Base-by-base conservation (phyloP, 495 filamentous ascomycete species). In the Platismatia glauca region DNA sequence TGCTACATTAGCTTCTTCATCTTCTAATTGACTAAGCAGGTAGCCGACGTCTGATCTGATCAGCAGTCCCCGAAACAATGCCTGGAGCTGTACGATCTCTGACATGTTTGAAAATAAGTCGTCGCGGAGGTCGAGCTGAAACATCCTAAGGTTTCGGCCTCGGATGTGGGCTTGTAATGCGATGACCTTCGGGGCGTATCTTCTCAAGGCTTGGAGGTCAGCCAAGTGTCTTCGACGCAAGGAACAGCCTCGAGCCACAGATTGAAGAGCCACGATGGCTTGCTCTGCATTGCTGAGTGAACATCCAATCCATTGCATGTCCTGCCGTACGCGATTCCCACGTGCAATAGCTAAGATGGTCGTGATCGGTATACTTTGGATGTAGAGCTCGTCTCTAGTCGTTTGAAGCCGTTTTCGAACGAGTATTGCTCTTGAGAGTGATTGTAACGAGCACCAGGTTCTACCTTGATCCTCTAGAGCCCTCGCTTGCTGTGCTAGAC, bases 21-120 rank as follows among this genome's bases (percentile, higher is more conserved):
- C 85, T 35, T 96, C 90, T 2, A 99, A 81, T 63, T 91, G 81
- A 29, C 77, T 78, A 24, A 97, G 78, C 7, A 88, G 76, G 31
- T 79, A 79, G 9, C 86, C 91, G 48, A 96, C 78, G 24, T 86
- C 76, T 41, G 81, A 79, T 33, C 94, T 84, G 22, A 91, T 76
- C 33, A 94, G 75, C 82, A 95, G 89, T 5, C 89, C 91, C 66
- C 92, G 80, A 59, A 84, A 79, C 31, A 91, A 71, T 41, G 84
- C 82, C 72, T 99, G 95, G 16, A 95, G 76, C 41, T 81, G 68
- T 57, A 83, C 71, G 48, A 91, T 75, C 64, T 87, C 82, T 15
- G 75, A 70, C 20, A 78, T 77, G 59, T 87, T 79, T 12, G 77
- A 75, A 56, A 80, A 66, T 18, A 93, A 78, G 44, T 85, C 80